phyloP scores from a whole-genome alignment of 2,329 filamentous ascomycete genomes.

The Colletotrichum orchidophilum region DNA sequence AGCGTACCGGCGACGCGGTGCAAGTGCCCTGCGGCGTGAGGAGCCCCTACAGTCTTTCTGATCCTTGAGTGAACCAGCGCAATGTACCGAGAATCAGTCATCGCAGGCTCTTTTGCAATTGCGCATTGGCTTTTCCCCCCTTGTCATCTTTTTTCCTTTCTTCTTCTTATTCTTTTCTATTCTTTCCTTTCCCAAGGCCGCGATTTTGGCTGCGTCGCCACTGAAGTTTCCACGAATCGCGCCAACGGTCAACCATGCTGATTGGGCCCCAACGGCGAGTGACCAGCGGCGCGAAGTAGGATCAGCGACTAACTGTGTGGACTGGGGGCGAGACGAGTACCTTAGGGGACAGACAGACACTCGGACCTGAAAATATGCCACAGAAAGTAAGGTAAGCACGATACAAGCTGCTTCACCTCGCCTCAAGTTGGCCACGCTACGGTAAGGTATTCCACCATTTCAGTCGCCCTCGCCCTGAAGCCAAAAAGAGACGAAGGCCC shows the following conservation, averaged over 20 bases:
- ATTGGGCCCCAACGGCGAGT: not conserved
- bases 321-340: not conserved
- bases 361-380: constrained; percentile 2
- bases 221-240: not conserved
- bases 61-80: constrained; percentile 14
- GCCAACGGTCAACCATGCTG: not conserved
- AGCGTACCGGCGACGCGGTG: constrained; percentile 27
- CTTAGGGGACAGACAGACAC: not conserved
- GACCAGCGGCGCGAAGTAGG: not conserved
- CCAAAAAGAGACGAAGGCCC: not conserved
- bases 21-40: constrained; percentile 10
- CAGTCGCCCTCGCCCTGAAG: constrained; percentile 6
- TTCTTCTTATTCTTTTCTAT: not conserved
- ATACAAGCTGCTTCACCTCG: not conserved
- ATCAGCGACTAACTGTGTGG: not conserved
- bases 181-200: not conserved
- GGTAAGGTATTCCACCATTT: not conserved
- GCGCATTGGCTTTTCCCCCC: not conserved
- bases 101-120: not conserved
- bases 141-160: not conserved
- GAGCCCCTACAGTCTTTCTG: constrained; percentile 11
- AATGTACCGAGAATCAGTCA: constrained; percentile 2
- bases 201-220: not conserved
- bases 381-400: not conserved
- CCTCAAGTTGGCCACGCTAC: not conserved